Base-by-base conservation (phyloP, 1,139 yeast species). In the Saccharomyces pastorianus region DNA sequence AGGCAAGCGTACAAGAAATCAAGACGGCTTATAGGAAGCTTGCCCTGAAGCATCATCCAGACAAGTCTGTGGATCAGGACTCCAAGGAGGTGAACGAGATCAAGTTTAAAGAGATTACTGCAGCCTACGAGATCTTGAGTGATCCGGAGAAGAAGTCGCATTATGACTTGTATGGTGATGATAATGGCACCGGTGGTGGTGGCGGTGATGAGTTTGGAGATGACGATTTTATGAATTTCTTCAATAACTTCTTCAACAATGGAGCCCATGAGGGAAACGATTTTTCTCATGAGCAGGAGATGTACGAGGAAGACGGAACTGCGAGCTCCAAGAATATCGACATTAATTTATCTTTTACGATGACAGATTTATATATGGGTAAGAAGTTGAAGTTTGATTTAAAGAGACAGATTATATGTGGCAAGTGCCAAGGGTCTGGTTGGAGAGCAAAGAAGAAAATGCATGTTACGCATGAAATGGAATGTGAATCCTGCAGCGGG, bases 41-140 rank as follows among this genome's bases (percentile, higher is more conserved):
- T 54, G 96, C 96, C 11, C 75, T 88, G 52, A 73, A 75, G 55
- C 79, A 82, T 64, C 96, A 88, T 67, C 96, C 96, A 0, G 96
- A 88, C 67, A 88, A 88, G 67, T 91, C 80, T 1, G 70, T 80
- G 0, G 90, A 83, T 58, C 82, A 79, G 7, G 67, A 70, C 0
- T 81, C 80, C 55, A 77, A 95, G 53, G 83, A 76, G 27, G 80
- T 73, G 44, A 86, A 91, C 1, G 96, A 88, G 66, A 72, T 79
- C 57, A 17, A 17, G 20, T 17, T 17, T 17, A 17, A 17, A 17
- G 20, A 17, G 20, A 17, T 17, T 2, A 17, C 20, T 17, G 20
- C 20, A 17, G 20, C 20, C 20, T 17, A 17, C 2, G 20, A 17
- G 20, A 17, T 17, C 20, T 2, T 17, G 20, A 17, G 20, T 2